A percentile compares a stretch with the other conserved stretches of the same genome.
phyloP scores from a whole-genome alignment of 352 stramenopile species.

The Thraustochytrium sp. region DNA sequence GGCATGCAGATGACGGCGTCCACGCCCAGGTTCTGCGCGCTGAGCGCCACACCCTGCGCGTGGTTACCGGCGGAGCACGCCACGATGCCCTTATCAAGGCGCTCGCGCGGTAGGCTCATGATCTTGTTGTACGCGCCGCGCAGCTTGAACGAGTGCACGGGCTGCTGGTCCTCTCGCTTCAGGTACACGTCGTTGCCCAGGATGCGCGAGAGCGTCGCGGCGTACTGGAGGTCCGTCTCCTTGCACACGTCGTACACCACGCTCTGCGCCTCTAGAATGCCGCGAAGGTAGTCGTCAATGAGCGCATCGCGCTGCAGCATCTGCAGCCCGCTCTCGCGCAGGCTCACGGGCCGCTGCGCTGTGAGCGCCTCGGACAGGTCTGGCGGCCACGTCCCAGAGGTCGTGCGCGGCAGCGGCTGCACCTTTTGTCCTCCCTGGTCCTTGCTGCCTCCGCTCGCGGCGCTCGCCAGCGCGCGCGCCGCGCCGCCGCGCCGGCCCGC shows the following conservation, averaged over 20 bases:
- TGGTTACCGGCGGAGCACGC: constrained; percentile 87
- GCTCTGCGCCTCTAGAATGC: constrained; percentile 29
- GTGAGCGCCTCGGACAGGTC: constrained; percentile 20
- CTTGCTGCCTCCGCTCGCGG: no score
- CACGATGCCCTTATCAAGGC: constrained; percentile 66
- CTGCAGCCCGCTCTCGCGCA: not conserved
- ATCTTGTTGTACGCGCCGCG: constrained; percentile 98
- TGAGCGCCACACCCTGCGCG: constrained; percentile 93
- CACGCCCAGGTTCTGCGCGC: constrained; percentile 78
- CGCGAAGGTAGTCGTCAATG: constrained; percentile 41
- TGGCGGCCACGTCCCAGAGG: constrained; percentile 20
- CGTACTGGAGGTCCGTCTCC: constrained; percentile 31
- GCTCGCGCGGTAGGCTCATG: constrained; percentile 67
- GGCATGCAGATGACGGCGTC: constrained; percentile 96
- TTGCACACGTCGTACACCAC: constrained; percentile 20
- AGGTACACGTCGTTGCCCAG: constrained; percentile 73
- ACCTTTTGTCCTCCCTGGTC: no score
- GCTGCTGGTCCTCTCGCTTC: constrained; percentile 95
- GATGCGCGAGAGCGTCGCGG: not conserved
- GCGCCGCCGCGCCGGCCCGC: no score
- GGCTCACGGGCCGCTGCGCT: not conserved
- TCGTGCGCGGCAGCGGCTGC: not conserved
- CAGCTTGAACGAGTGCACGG: constrained; percentile 98
- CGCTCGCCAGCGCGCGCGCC: no score
- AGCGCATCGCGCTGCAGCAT: not conserved